Base-by-base conservation (phyloP, 441 rosid genomes). In the Biscutella auriculata region DNA sequence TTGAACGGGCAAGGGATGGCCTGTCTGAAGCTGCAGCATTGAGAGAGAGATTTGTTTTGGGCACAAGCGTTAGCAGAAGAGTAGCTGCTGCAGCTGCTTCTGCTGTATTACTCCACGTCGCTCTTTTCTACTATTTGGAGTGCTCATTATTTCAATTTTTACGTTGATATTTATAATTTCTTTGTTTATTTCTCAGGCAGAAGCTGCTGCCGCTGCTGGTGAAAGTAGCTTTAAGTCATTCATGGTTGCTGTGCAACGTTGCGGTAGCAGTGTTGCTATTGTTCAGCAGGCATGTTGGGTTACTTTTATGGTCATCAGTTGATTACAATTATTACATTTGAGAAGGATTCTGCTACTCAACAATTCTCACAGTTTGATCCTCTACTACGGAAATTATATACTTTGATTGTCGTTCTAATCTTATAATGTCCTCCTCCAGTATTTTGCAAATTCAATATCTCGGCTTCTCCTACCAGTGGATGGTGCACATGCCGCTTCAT, bases 1-100 rank as follows among this genome's bases (percentile, higher is more conserved):
- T 94, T 71, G 99, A 87, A 72, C 82, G 96, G 77, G 91, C 97
- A 58, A 81, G 97, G 68, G 96, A 84, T 56, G 63, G 95, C 82
- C 76, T 94, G 67, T 77, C 88, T 40, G 97, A 94, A 79, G 96
- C 97, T 71, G 95, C 97, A 57, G 78, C 90, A 50, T 71, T 83
- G 79, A 83, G 97, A 84, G 99, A 93, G 80, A 85, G 77, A 73
- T 89, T 82, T 85, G 88, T 89, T 77, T 76, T 85, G 81, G 95
- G 97, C 63, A 79, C 95, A 69, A 81, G 42, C 50, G 47, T 93
- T 55, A 83, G 96, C 76, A 80, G 96, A 72, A 83, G 99, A 78
- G 99, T 87, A 67, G 96, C 97, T 67, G 97, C 99, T 62, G 97
- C 99, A 30, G 99, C 99, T 82, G 96, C 95, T 69, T 93, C 99